Conservation (phyloP, 2,329 filamentous ascomycete species). For the Leptographium wingfieldii region DNA sequence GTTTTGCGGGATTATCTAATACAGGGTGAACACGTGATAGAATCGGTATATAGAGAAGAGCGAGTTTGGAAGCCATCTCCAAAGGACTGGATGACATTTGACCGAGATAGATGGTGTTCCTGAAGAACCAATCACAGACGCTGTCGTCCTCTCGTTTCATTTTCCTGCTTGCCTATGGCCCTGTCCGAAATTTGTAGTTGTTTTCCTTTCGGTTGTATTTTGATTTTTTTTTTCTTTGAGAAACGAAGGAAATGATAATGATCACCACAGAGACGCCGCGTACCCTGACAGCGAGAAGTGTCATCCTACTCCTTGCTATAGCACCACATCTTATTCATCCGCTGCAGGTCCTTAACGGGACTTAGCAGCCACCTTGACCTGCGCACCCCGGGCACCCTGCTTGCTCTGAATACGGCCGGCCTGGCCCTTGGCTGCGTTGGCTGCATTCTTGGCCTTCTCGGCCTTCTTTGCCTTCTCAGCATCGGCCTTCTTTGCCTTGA, state of each 20-base stretch:
- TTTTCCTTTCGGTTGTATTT: not conserved
- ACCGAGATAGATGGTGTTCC: not conserved
- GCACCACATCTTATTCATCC: not conserved
- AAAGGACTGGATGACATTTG: not conserved
- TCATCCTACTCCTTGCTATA: slow-evolving; percentile 1
- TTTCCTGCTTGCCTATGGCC: not conserved
- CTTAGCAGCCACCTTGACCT: slow-evolving; percentile 72
- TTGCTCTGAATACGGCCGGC: slow-evolving; percentile 77
- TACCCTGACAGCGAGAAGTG: not conserved
- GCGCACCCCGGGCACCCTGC: slow-evolving; percentile 89
- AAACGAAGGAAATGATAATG: slow-evolving; percentile 3
- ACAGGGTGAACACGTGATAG: not conserved
- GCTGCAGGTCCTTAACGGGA: slow-evolving; percentile 55
- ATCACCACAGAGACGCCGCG: slow-evolving; percentile 8
- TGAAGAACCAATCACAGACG: not conserved
- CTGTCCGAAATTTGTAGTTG: not conserved
- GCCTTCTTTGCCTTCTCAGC: slow-evolving; percentile 90
- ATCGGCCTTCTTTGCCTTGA: slow-evolving; percentile 95
- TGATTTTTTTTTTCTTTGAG: not conserved
- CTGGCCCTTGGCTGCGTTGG: slow-evolving; percentile 62
- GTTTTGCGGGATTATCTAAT: not conserved
- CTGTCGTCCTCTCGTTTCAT: not conserved
- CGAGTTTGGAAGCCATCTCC: not conserved
- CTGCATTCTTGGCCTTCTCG: slow-evolving; percentile 93
- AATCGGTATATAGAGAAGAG: not conserved